A percentile compares a stretch with the other conserved stretches of the same genome.
These are phyloP conservation scores for Kodamaea leandrae DNA, from an alignment of 805 yeast genomes.

Conservation along the genomic window DNA sequence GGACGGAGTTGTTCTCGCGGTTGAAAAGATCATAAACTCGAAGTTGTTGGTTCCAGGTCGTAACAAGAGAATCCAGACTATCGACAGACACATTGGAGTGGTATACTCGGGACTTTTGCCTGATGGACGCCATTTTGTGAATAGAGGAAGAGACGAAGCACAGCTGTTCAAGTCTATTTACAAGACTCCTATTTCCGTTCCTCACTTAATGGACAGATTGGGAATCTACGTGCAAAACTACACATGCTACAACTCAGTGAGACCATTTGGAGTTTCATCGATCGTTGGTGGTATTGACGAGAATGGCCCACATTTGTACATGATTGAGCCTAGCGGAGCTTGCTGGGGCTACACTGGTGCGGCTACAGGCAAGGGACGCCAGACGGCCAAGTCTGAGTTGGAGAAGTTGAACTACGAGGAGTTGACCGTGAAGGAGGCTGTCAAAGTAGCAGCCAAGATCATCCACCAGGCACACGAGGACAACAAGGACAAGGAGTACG, in stretches of 20 bases:
- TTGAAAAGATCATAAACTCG: conserved; percentile 87
- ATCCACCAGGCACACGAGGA: conserved; percentile 95
- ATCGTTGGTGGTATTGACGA: conserved; percentile 93
- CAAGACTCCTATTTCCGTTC: conserved; percentile 73
- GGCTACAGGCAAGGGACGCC: conserved; percentile 98
- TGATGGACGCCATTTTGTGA: conserved; percentile 92
- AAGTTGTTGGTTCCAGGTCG: conserved; percentile 85
- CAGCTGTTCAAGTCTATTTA: conserved; percentile 71
- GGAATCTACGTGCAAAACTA: conserved; percentile 93
- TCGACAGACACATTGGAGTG: conserved; percentile 92
- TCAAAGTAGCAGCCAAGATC: conserved; percentile 90
- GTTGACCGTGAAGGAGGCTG: conserved; percentile 75
- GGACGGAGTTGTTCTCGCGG: conserved; percentile 96
- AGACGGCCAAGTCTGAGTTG: conserved; percentile 93
- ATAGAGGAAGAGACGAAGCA: conserved; percentile 91
- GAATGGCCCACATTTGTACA: conserved; percentile 87
- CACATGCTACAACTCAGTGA: conserved; percentile 92
- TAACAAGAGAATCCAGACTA: conserved; percentile 86
- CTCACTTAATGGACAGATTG: conserved; percentile 79
- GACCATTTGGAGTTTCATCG: conserved; percentile 94
- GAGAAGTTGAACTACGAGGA: conserved; percentile 80
- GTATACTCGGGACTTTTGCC: conserved; percentile 94
- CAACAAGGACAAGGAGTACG: conserved; percentile 95
- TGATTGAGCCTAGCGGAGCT: conserved; percentile 96
- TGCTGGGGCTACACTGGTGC: conserved; percentile 98